Percentiles rank a stretch among this genome's conserved stretches.
These are phyloP conservation scores for Ustanciosporium gigantosporum DNA, from an alignment of 1,284 basidiomycete species.

Conservation along the genomic window DNA sequence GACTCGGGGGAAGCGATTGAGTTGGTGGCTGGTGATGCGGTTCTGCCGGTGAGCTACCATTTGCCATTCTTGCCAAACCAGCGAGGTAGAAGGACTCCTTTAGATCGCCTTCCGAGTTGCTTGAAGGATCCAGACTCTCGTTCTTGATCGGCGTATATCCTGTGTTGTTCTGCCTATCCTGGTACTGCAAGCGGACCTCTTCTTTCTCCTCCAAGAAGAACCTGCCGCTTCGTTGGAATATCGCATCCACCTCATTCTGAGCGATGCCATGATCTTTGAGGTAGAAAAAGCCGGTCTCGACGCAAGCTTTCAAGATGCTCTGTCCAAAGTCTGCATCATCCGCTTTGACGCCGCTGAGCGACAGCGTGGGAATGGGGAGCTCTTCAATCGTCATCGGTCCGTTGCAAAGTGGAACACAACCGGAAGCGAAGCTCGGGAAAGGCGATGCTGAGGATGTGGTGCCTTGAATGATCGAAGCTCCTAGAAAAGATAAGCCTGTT, in stretches of 20 bases:
- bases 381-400: conserved; percentile 4
- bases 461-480: no score
- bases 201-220: conserved; percentile 33
- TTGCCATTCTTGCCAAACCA: conserved; percentile 5
- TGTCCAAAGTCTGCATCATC: conserved; percentile 6
- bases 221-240: conserved; percentile 20
- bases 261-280: conserved; percentile 40
- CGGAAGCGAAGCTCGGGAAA: background rate
- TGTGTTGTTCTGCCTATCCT: conserved; percentile 28
- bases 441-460: no score
- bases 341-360: conserved; percentile 1
- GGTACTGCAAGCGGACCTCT: conserved; percentile 4
- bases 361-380: conserved; percentile 37
- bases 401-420: background rate
- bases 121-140: conserved; percentile 24
- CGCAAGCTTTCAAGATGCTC: conserved; percentile 25
- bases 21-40: conserved; percentile 13
- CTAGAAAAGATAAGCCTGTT: no score
- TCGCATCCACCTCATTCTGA: conserved; percentile 19
- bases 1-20: conserved; percentile 25
- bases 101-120: conserved; percentile 36
- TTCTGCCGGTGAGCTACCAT: background rate
- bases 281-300: conserved; percentile 50
- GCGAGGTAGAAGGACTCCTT: conserved; percentile 54
- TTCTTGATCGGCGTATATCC: conserved; percentile 38